Base-by-base conservation (phyloP, 73 alveolate genomes). In the Urostyla sp. region DNA sequence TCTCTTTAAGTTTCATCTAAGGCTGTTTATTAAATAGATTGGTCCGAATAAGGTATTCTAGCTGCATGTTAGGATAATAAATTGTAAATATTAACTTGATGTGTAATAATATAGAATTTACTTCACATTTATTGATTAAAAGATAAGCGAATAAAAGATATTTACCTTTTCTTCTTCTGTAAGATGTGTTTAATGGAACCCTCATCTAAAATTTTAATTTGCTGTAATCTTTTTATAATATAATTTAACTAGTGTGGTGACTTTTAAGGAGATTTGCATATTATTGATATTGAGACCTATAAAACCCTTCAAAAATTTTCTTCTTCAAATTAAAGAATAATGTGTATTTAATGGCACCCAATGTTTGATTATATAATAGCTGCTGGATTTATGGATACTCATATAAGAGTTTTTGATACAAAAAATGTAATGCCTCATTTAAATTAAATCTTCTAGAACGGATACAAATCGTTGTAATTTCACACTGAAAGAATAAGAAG, bases 401-500 rank as follows among this genome's bases (percentile, higher is more conserved):
- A 51, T 21, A 54, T 83, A 24, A n/a, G 92, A 44, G 83, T 83
- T 20, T 72, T 80, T 86, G 84, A 83, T 67, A 74, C 69, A 0
- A 74, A 83, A 57, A 83, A 73, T 55, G 86, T 73, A 73, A 52
- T 8, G 59, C 24, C 11, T 53, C 0, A 20, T 4, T 54, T 1
- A 3, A 4, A 32, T 52, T 54, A 66, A 40, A 43, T 43, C 44
- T 32, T 50, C 80, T 31, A 43, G 86, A 55, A 73, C 45, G 83
- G 81, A 57, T 67, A 59, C 85, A 72, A 67, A 45, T 44, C 13
- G 23, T 58, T 83, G 31, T 52, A 48, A 37, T 94, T 92, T 10
- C 98, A 92, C 75, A 85, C 93, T 0, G 85, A 79, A 38, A 75
- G 87, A 57, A 95, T 92, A 24, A 57, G 98, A 67, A 80, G 87